Evolutionary conservation across 2,329 filamentous ascomycete species (phyloP).

Genomic region (Epichloe glyceriae): DNA sequence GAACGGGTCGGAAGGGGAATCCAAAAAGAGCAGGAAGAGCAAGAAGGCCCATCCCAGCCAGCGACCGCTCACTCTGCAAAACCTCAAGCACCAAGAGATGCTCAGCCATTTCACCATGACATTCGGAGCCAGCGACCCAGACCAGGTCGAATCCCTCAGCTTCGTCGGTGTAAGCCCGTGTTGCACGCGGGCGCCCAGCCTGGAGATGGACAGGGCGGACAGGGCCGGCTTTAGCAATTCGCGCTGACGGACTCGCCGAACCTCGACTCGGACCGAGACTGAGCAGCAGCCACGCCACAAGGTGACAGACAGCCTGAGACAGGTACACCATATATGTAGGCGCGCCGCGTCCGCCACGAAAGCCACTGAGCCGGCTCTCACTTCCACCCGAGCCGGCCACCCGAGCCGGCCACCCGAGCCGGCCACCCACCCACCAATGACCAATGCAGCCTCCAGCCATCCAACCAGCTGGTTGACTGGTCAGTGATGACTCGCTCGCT

Average conservation of each 20-base stretch:
- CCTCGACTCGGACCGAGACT: neutral
- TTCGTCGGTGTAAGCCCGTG: slow-evolving; percentile 31
- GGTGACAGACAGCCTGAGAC: too few relatives aligned
- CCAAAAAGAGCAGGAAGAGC: slow-evolving; percentile 11
- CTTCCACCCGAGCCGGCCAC: too few relatives aligned
- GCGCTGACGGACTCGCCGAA: slow-evolving; percentile 6
- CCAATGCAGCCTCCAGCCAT: too few relatives aligned
- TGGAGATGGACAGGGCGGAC: slow-evolving; percentile 16
- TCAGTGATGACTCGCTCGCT: too few relatives aligned
- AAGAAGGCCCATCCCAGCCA: slow-evolving; percentile 30
- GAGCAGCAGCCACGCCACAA: too few relatives aligned
- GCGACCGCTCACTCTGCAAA: slow-evolving; percentile 30
- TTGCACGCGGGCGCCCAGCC: slow-evolving; percentile 26
- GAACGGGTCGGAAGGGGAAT: slow-evolving; percentile 11
- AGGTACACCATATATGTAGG: too few relatives aligned
- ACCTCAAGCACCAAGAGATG: slow-evolving; percentile 34
- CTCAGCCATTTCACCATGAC: slow-evolving; percentile 32
- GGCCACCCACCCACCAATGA: too few relatives aligned
- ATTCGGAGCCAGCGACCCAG: slow-evolving; percentile 27
- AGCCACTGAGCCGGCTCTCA: neutral
- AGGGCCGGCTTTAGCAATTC: neutral
- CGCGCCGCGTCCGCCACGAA: too few relatives aligned
- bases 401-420: too few relatives aligned
- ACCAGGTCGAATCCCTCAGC: slow-evolving; percentile 20
- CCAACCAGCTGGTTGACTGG: too few relatives aligned